These are phyloP conservation scores for Leccinum subatratum DNA, from an alignment of 1,284 basidiomycete genomes.

Conservation along the genomic window DNA sequence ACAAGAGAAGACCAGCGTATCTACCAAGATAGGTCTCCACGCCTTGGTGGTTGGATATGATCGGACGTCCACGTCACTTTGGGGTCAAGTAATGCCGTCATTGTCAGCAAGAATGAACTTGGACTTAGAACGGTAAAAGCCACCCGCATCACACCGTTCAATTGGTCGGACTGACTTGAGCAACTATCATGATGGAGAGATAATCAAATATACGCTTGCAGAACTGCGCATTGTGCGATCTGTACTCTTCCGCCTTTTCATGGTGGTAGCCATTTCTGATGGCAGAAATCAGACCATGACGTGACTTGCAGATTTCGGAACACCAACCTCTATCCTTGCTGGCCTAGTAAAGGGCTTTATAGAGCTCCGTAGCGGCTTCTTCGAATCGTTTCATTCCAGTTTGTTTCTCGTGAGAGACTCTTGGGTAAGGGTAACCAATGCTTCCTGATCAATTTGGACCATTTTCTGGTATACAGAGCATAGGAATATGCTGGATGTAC, in stretches of 20 bases:
- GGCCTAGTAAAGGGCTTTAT: slow-evolving; percentile 84
- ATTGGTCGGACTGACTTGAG: slow-evolving; percentile 52
- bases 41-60: slow-evolving; percentile 59
- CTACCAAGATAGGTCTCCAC: slow-evolving; percentile 81
- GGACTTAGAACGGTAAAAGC: slow-evolving; percentile 39
- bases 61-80: slow-evolving; percentile 41
- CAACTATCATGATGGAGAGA: slow-evolving; percentile 84
- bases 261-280: slow-evolving; percentile 87
- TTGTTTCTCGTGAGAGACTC: slow-evolving; percentile 74
- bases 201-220: slow-evolving; percentile 88
- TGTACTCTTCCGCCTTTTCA: slow-evolving; percentile 86
- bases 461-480: slow-evolving; percentile 63
- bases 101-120: slow-evolving; percentile 63
- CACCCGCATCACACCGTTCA: not conserved
- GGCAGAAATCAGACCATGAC: slow-evolving; percentile 5
- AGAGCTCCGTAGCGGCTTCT: slow-evolving; percentile 80
- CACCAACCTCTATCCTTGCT: slow-evolving; percentile 77
- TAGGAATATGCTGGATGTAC: slow-evolving; percentile 4
- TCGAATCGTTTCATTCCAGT: slow-evolving; percentile 78
- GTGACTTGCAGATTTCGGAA: slow-evolving; percentile 10
- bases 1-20: slow-evolving; percentile 88
- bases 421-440: slow-evolving; percentile 75
- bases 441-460: slow-evolving; percentile 81
- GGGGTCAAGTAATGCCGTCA: slow-evolving; percentile 46
- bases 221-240: slow-evolving; percentile 83